These are phyloP conservation scores for Puya raimondii DNA, from an alignment of 176 grass and related monocot genomes.

Conservation along the genomic window DNA sequence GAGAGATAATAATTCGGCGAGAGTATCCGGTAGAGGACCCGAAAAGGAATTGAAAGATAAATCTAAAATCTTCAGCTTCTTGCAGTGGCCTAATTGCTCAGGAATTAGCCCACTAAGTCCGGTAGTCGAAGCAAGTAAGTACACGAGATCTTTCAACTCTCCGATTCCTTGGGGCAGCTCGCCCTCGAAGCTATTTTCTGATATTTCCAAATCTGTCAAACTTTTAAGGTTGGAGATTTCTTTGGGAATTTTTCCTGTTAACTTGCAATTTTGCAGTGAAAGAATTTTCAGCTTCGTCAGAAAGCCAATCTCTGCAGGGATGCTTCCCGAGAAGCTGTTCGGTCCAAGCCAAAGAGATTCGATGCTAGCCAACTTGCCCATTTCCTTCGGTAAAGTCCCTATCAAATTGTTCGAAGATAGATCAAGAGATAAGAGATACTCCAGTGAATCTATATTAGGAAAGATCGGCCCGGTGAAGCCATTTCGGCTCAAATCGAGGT, in stretches of 20 bases:
- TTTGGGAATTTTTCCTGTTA: constrained; percentile 52
- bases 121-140: constrained; percentile 50
- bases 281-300: constrained; percentile 55
- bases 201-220: constrained; percentile 75
- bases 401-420: constrained; percentile 69
- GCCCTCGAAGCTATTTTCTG: constrained; percentile 65
- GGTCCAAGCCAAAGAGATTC: constrained; percentile 49
- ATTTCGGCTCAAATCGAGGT: constrained; percentile 70
- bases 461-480: constrained; percentile 55
- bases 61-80: constrained; percentile 51
- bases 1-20: constrained; percentile 49
- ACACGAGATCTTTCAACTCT: constrained; percentile 45
- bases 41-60: constrained; percentile 64
- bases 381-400: constrained; percentile 54
- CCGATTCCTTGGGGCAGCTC: constrained; percentile 57
- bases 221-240: constrained; percentile 53
- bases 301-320: constrained; percentile 69
- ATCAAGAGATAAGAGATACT: constrained; percentile 58
- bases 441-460: constrained; percentile 50
- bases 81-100: constrained; percentile 56
- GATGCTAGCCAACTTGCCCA: constrained; percentile 45
- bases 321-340: constrained; percentile 52
- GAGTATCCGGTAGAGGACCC: constrained; percentile 50
- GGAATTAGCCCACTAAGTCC: constrained; percentile 68
- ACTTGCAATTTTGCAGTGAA: constrained; percentile 47